Evolutionary conservation across 441 rosid genomes (phyloP).

Genomic region (Populus tomentosa): DNA sequence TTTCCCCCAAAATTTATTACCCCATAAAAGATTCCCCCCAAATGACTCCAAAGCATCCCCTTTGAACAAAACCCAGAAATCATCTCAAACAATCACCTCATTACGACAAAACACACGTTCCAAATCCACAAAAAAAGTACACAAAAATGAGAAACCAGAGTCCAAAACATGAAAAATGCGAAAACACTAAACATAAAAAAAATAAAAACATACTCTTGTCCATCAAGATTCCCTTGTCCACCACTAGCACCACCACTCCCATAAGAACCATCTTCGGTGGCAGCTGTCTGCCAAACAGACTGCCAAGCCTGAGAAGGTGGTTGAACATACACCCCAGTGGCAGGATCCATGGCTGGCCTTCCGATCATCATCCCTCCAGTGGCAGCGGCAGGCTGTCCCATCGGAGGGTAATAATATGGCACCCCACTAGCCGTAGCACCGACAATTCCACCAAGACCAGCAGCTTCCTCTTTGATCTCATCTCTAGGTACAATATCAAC

Average conservation of each 20-base stretch:
- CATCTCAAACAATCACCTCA: neutral
- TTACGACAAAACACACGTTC: neutral
- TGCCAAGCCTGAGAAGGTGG: constrained; percentile 99
- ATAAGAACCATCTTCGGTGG: constrained; percentile 67
- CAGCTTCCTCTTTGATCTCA: constrained; percentile 76
- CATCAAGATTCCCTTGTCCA: constrained; percentile 66
- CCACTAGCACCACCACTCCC: constrained; percentile 54
- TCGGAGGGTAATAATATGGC: constrained; percentile 89
- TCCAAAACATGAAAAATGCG: neutral
- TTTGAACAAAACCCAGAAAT: neutral
- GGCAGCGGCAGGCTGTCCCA: constrained; percentile 63
- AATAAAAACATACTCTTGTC: constrained; percentile 47
- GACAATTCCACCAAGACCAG: constrained; percentile 46
- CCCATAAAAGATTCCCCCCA: too few relatives aligned
- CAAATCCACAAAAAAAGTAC: neutral
- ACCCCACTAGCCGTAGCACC: constrained; percentile 76
- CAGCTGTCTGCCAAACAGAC: constrained; percentile 78
- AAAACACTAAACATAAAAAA: neutral
- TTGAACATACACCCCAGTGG: constrained; percentile 65
- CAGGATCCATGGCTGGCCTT: constrained; percentile 74
- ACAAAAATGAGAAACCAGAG: neutral
- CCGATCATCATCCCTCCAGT: constrained; percentile 97
- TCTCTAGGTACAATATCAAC: constrained; percentile 94
- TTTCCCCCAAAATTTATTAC: too few relatives aligned
- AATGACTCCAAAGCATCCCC: neutral